These are phyloP conservation scores for Neurospora sp. DNA, from an alignment of 495 filamentous ascomycete genomes.

Conservation along the genomic window DNA sequence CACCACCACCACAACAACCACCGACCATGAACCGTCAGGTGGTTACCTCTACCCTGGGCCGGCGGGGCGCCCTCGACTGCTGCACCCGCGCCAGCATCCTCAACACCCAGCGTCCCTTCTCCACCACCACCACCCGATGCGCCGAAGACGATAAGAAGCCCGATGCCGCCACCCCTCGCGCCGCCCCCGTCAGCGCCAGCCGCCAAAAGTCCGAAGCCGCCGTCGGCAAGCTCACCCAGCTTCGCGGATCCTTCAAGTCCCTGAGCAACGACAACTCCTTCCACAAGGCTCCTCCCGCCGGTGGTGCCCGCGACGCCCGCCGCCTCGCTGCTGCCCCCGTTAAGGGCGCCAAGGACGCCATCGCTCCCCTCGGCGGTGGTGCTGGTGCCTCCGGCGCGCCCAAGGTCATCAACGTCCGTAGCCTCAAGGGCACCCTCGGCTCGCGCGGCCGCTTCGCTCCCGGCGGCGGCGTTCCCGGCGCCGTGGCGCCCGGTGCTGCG, in stretches of 20 bases:
- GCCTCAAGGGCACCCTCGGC: too few species aligned
- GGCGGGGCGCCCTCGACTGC: constrained; percentile 7
- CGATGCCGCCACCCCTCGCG: neutral
- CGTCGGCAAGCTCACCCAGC: constrained; percentile 12
- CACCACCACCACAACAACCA: neutral
- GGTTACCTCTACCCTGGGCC: constrained; percentile 13
- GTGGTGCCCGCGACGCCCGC: too few species aligned
- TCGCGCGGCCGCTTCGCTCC: too few species aligned
- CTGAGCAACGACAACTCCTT: neutral
- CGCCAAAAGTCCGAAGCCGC: constrained; percentile 12
- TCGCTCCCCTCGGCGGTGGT: too few species aligned
- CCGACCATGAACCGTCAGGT: constrained; percentile 18
- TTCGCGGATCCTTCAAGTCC: neutral
- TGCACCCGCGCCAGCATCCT: neutral
- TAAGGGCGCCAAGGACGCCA: too few species aligned
- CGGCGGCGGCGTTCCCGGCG: too few species aligned
- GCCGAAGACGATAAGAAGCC: constrained; percentile 1
- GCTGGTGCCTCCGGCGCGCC: too few species aligned
- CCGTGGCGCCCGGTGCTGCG: too few species aligned
- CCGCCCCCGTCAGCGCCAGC: neutral
- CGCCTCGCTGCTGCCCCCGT: too few species aligned
- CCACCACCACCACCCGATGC: constrained; percentile 8
- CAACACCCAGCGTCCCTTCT: constrained; percentile 6
- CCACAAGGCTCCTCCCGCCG: too few species aligned
- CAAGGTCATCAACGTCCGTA: too few species aligned